phyloP scores from a whole-genome alignment of 768 basidiomycete species.

The Pisolithus albus region DNA sequence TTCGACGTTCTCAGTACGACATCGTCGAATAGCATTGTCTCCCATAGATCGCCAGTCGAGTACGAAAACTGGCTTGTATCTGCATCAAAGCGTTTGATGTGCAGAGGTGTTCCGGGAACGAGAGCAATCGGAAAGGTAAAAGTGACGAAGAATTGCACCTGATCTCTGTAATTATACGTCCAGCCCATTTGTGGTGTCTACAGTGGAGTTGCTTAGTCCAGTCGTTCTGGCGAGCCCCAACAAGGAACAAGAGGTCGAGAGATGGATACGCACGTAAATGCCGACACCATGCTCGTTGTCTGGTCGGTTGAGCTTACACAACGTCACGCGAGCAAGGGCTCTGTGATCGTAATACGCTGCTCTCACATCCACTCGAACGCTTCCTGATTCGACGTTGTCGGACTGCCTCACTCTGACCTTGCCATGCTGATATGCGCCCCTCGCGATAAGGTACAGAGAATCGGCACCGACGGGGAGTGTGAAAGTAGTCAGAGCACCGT shows the following conservation, averaged over 20 bases:
- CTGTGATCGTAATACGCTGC: slow-evolving; percentile 21
- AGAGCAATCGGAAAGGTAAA: slow-evolving; percentile 23
- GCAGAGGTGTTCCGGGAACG: slow-evolving; percentile 7
- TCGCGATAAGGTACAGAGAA: slow-evolving; percentile 29
- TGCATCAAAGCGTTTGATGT: slow-evolving; percentile 24
- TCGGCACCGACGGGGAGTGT: slow-evolving; percentile 25
- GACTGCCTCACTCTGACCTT: slow-evolving; percentile 15
- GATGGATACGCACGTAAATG: slow-evolving; percentile 27
- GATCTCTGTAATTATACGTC: slow-evolving; percentile 7
- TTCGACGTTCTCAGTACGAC: slow-evolving; percentile 20
- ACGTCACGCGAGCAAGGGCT: slow-evolving; percentile 21
- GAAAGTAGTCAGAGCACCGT: slow-evolving; percentile 20
- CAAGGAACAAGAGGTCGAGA: not conserved
- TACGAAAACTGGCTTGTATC: slow-evolving; percentile 25
- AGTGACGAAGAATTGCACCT: slow-evolving; percentile 22
- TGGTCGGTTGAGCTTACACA: slow-evolving; percentile 25
- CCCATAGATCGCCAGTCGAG: slow-evolving; percentile 21
- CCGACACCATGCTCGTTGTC: slow-evolving; percentile 30
- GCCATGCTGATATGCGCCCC: slow-evolving; percentile 24
- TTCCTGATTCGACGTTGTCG: not conserved
- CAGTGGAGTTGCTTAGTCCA: not conserved
- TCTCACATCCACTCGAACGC: slow-evolving; percentile 24
- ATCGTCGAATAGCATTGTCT: slow-evolving; percentile 21
- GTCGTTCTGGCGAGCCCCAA: not conserved
- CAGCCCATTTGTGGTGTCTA: slow-evolving; percentile 12